phyloP scores from a whole-genome alignment of 306 rosid genomes.

The Purshia tridentata region DNA sequence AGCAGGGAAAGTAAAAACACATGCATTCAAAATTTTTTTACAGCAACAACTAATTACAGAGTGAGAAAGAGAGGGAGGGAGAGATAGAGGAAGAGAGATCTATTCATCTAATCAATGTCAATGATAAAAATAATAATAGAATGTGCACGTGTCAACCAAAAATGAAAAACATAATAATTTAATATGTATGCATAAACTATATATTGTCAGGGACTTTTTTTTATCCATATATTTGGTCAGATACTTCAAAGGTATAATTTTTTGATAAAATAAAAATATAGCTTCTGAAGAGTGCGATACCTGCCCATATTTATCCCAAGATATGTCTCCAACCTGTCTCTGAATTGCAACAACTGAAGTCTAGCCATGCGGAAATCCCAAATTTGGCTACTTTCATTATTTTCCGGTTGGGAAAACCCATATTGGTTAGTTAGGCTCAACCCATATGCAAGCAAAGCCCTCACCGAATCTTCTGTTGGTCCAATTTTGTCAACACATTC shows the following conservation, averaged over 20 bases:
- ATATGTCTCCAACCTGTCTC: slow-evolving; percentile 85
- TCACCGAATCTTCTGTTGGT: slow-evolving; percentile 73
- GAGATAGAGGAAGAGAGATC: not conserved
- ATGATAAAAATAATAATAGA: not conserved
- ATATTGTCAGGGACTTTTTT: too few species aligned
- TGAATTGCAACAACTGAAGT: slow-evolving; percentile 79
- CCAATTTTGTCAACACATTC: slow-evolving; percentile 88
- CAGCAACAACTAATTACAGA: not conserved
- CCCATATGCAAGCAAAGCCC: slow-evolving; percentile 80
- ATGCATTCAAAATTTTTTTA: not conserved
- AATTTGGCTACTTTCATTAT: slow-evolving; percentile 40
- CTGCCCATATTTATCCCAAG: slow-evolving; percentile 99
- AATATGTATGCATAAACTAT: not conserved
- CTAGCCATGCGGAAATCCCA: slow-evolving; percentile 80
- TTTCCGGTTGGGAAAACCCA: slow-evolving; percentile 56
- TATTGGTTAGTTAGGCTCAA: slow-evolving; percentile 65
- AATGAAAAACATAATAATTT: not conserved
- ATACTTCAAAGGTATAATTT: not conserved
- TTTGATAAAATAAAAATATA: not conserved
- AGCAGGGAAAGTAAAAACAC: not conserved
- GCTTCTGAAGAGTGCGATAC: slow-evolving; percentile 38
- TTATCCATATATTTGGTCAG: too few species aligned
- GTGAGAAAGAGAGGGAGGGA: not conserved
- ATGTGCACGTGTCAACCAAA: not conserved
- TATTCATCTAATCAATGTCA: too few species aligned